Evolutionary conservation across 805 yeast genomes (phyloP).

Genomic region (Kuraishia borneana): DNA sequence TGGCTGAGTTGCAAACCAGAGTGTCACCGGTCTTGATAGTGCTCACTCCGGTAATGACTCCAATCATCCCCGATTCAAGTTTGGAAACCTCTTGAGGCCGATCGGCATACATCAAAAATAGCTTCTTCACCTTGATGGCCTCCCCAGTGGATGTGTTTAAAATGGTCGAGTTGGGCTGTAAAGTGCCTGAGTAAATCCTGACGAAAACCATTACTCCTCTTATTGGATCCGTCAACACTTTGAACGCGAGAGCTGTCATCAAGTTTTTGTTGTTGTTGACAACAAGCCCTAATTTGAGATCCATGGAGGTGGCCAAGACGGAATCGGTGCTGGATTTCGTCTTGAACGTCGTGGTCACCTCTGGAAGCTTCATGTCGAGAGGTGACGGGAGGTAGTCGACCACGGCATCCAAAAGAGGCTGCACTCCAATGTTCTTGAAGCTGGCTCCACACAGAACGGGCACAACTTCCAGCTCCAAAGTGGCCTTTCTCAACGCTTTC

Average conservation of each 20-base stretch:
- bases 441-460: constrained; percentile 93
- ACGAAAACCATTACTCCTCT: constrained; percentile 79
- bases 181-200: constrained; percentile 76
- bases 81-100: constrained; percentile 58
- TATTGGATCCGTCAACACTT: constrained; percentile 76
- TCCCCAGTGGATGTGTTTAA: constrained; percentile 62
- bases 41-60: constrained; percentile 67
- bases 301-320: constrained; percentile 22
- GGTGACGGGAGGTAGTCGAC: constrained; percentile 78
- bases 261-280: constrained; percentile 47
- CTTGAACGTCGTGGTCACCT: constrained; percentile 20
- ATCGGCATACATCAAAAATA: constrained; percentile 84
- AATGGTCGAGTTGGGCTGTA: constrained; percentile 51
- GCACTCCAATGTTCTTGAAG: constrained; percentile 88
- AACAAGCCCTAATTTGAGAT: constrained; percentile 33
- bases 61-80: constrained; percentile 74
- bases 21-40: constrained; percentile 89
- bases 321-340: constrained; percentile 7
- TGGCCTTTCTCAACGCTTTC: constrained; percentile 50
- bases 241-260: constrained; percentile 79
- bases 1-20: constrained; percentile 47
- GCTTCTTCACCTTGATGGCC: constrained; percentile 52
- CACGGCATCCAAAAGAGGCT: constrained; percentile 82
- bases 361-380: constrained; percentile 46
- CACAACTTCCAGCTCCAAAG: constrained; percentile 43